Conservation (phyloP, 495 filamentous ascomycete species). For the Aspergillus cristatus region DNA sequence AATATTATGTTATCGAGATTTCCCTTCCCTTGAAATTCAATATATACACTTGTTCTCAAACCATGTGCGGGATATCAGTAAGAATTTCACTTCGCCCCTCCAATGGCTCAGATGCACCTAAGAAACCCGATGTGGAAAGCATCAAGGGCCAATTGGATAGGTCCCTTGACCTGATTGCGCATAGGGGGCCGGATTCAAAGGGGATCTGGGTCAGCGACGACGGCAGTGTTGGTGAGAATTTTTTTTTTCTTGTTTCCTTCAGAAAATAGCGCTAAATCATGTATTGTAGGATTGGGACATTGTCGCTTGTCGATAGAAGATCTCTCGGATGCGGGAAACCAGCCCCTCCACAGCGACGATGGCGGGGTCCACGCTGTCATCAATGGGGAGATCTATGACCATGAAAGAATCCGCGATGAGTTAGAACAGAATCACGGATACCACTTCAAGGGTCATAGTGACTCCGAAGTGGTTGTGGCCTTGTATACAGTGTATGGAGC, state of each 20-base stretch:
- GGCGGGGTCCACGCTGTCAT: slow-evolving; percentile 34
- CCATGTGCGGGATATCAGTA: no score
- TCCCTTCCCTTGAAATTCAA: no score
- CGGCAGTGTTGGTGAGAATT: not conserved
- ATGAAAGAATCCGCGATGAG: slow-evolving; percentile 22
- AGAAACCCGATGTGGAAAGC: not conserved
- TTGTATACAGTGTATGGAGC: slow-evolving; percentile 33
- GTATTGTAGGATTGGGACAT: slow-evolving; percentile 30
- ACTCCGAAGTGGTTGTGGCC: slow-evolving; percentile 34
- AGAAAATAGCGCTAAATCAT: not conserved
- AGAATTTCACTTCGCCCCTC: no score
- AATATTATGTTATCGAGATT: no score
- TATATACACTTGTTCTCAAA: no score
- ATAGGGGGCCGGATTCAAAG: not conserved
- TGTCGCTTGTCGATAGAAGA: slow-evolving; percentile 38
- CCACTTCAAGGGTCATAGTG: slow-evolving; percentile 21
- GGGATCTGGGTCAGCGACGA: not conserved
- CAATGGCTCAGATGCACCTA: no score
- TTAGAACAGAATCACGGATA: slow-evolving; percentile 14
- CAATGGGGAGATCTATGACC: slow-evolving; percentile 42
- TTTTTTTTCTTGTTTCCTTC: not conserved
- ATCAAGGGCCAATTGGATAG: not conserved
- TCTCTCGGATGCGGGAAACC: slow-evolving; percentile 24
- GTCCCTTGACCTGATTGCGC: not conserved
- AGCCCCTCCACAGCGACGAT: slow-evolving; percentile 28